Evolutionary conservation across 208 protist species (phyloP), one percentile per base, ranked within the genome.

Genomic region (Acanthamoeba castellanii): DNA sequence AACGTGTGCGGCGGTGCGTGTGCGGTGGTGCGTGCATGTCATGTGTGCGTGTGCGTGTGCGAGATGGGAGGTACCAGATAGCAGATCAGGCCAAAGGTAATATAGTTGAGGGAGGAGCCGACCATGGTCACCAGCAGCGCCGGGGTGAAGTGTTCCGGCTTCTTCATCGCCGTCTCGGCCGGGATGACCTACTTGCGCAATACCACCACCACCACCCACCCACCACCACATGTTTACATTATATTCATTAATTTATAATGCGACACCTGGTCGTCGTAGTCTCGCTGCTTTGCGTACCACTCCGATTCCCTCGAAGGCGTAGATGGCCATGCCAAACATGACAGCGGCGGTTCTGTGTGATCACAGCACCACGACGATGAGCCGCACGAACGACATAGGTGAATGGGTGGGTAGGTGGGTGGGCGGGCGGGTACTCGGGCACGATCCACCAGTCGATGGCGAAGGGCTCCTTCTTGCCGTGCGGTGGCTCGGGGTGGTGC

Each of bases 291-390:
- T 59, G 52, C 52, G 78, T 87, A 95, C 93, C 42, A 95, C 78
- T 27, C 93, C 93, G 1, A 95, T 89, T 37, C 93, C 93, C 82
- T 95, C 93, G 55, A 95, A 95, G 50, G 76, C 81, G 76, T 95
- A 95, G n/a, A 95, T 78, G 61, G 93, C 72, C 76, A 95, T 95
- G 8, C 93, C 93, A 32, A 95, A 95, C 55, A 89, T 89, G 0
- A 95, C 64, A 20, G 93, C 59, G 5, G 64, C 76, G 2, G 81
- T 78, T n/a, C 76, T 95, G 22, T 27, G 45, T 11, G 4, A 25
- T 42, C 3, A 3, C 66, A 20, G 22, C 66, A 72, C 13, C 9
- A 72, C 74, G 16, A 55, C 78, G n/a, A 25, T n/a, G 11, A 13
- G 34, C 18, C 70, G 13, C 11, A 16, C 70, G 11, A 88, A 50